phyloP scores from a whole-genome alignment of 2,329 filamentous ascomycete genomes.

The Phaeosphaeriaceae sp. region DNA sequence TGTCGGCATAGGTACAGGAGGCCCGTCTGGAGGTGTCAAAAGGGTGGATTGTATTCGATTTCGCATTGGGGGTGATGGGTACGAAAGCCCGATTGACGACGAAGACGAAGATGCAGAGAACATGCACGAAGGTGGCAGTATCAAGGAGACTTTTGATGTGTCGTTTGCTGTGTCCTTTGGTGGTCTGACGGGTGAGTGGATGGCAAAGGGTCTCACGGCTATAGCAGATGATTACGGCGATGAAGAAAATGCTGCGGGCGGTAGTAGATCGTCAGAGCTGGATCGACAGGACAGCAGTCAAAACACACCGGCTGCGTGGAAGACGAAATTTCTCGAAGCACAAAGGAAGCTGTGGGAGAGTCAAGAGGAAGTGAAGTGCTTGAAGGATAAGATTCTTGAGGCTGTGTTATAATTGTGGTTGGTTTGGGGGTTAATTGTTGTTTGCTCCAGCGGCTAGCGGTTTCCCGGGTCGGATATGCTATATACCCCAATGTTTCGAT shows the following conservation, averaged over 20 bases:
- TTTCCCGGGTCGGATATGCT: constrained; percentile 23
- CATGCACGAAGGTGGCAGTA: constrained; percentile 16
- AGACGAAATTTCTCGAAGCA: constrained; percentile 40
- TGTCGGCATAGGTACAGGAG: constrained; percentile 48
- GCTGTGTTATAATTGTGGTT: constrained; percentile 40
- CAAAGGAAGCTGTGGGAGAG: constrained; percentile 44
- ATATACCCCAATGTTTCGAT: constrained; percentile 35
- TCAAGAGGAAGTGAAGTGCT: constrained; percentile 40
- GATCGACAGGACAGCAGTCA: constrained; percentile 17
- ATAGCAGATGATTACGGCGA: constrained; percentile 10
- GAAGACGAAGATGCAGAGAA: constrained; percentile 42
- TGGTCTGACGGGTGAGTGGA: constrained; percentile 51
- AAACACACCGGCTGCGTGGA: constrained; percentile 37
- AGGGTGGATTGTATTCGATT: constrained; percentile 52
- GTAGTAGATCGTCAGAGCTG: constrained; percentile 9
- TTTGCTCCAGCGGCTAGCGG: constrained; percentile 1
- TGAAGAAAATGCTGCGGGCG: not conserved
- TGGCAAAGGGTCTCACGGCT: constrained; percentile 48
- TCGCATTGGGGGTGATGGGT: constrained; percentile 48
- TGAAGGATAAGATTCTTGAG: constrained; percentile 49
- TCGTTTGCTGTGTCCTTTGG: constrained; percentile 52
- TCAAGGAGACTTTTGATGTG: constrained; percentile 53
- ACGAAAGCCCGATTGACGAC: constrained; percentile 50
- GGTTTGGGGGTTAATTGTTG: constrained; percentile 7
- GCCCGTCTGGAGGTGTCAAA: constrained; percentile 42